A percentile compares a stretch with the other conserved stretches of the same genome.
These are phyloP conservation scores for Saposhnikovia divaricata DNA, from an alignment of 129 eudicot genomes.

Conservation along the genomic window DNA sequence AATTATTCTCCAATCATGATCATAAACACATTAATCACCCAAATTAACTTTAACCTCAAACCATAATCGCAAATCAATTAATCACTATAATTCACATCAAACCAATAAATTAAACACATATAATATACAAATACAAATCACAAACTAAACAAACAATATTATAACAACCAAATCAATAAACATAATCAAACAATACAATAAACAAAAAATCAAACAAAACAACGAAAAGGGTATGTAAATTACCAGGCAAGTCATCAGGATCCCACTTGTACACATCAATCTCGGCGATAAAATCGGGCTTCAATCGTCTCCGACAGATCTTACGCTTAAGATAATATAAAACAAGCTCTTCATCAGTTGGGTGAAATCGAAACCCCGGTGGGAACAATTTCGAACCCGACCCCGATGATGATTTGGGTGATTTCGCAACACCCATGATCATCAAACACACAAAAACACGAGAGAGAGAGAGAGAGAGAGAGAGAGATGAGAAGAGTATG, in stretches of 20 bases:
- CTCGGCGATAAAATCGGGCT: constrained; percentile 55
- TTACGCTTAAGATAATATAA: constrained; percentile 65
- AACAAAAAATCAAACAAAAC: neutral
- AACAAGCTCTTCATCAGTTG: constrained; percentile 75
- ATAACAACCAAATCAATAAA: neutral
- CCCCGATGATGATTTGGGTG: constrained; percentile 11
- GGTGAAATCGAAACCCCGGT: constrained; percentile 78
- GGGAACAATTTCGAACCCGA: constrained; percentile 36
- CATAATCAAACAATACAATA: neutral
- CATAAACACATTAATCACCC: neutral
- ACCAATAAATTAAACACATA: neutral
- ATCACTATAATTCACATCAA: neutral
- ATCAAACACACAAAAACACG: neutral
- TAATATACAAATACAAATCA: no score
- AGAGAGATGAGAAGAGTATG: neutral
- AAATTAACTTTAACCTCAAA: neutral
- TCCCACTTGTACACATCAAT: constrained; percentile 83
- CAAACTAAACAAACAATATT: neutral
- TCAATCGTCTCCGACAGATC: constrained; percentile 51
- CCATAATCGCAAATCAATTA: neutral
- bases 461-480: neutral
- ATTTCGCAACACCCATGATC: neutral
- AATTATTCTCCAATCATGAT: neutral
- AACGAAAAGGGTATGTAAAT: neutral
- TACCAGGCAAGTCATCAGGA: constrained; percentile 83